Base-by-base conservation (phyloP, 2,329 filamentous ascomycete genomes). In the Neurospora sp. region DNA sequence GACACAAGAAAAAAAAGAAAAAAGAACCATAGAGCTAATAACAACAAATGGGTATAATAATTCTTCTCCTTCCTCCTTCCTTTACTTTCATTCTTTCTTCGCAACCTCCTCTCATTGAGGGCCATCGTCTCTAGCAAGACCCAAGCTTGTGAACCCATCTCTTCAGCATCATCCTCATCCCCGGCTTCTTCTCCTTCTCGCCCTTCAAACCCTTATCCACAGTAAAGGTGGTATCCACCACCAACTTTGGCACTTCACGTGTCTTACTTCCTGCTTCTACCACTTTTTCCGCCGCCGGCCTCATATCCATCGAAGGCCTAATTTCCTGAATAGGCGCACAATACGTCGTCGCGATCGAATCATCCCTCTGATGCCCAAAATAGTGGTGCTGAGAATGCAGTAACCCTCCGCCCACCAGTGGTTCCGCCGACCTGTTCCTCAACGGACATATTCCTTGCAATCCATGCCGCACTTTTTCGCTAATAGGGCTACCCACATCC, bases 131-230 rank as follows among this genome's bases (percentile, higher is more conserved):
- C 67, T 68, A 68, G 28, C 33, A 41, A 68, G 67, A 37, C 11
- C 68, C 68, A 43, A 69, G 37, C 46, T 46, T 66, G 15, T 39
- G 33, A 66, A 69, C 57, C 68, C 68, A 69, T 37, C 33, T 69
- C 68, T n/a, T 52, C 15, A 69, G 15, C 41, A 66, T 69, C 17
- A 39, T 46, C 68, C 43, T 43, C 68, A 69, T 40, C 10, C 66
- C 66, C 1, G 28, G 66, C 37, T 69, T 69, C 67, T 69, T 57
- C 8, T 68, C 57, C 33, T 57, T 68, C 40, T 62, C 57, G 4
- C 41, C 28, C 33, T 38, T 57, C 33, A 38, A 62, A 5, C 17
- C 43, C 40, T 38, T 28, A 19, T 68, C 38, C 4, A 12, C 15
- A 1, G 23, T 15, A 28, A 62, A 17, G 23, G 23, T 36, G 52